These are phyloP conservation scores for Eimeria tenella DNA, from an alignment of 169 alveolate genomes.

Conservation along the genomic window DNA sequence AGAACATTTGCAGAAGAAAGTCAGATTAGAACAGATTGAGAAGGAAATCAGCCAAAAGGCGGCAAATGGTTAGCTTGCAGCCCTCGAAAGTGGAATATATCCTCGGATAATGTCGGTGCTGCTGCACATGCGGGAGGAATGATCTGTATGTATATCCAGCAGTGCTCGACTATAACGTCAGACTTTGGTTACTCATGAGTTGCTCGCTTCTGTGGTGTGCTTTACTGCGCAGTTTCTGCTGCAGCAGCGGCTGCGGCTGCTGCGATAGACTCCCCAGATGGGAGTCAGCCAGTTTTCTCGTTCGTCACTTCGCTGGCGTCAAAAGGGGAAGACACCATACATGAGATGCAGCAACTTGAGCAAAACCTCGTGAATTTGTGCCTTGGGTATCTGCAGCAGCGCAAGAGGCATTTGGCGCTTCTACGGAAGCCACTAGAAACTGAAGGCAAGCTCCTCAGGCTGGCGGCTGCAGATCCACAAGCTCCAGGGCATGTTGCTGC, in stretches of 20 bases:
- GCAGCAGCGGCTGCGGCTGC: not conserved
- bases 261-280: slow-evolving; percentile 1
- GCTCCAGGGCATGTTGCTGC: slow-evolving; percentile 1
- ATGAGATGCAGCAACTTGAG: slow-evolving; percentile 46
- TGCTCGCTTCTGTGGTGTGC: too few relatives aligned
- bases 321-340: not conserved
- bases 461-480: not conserved
- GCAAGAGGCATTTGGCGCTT: slow-evolving; percentile 11
- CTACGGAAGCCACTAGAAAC: not conserved
- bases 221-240: not conserved
- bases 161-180: too few relatives aligned
- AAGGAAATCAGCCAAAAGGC: not conserved
- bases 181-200: too few relatives aligned
- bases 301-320: not conserved
- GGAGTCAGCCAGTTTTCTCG: not conserved
- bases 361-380: slow-evolving; percentile 17
- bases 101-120: too few relatives aligned
- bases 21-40: not conserved
- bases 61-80: slow-evolving; percentile 12
- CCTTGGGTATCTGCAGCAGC: slow-evolving; percentile 7
- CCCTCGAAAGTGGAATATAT: too few relatives aligned
- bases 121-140: too few relatives aligned
- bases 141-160: too few relatives aligned
- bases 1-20: not conserved
- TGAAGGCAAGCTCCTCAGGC: slow-evolving; percentile 30